These are phyloP conservation scores for Crithidia mellificae DNA, from an alignment of 208 protist genomes.

Conservation along the genomic window DNA sequence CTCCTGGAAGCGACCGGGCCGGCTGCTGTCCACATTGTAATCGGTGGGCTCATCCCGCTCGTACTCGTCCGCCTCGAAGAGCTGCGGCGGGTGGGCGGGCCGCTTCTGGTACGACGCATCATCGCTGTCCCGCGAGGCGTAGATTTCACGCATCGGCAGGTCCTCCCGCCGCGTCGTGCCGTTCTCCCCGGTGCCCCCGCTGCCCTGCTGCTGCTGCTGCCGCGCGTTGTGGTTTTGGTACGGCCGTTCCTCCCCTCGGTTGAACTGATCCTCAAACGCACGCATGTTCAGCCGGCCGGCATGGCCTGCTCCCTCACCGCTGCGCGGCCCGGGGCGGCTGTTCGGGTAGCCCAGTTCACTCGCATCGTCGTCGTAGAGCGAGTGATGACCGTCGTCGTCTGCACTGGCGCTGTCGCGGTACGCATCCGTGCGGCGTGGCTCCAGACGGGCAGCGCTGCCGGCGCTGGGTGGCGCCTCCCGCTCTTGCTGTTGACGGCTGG, in stretches of 20 bases:
- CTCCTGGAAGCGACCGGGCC: slow-evolving; percentile 2
- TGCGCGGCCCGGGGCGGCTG: background rate
- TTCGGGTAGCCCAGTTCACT: background rate
- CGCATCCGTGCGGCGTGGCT: background rate
- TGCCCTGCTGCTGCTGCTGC: background rate
- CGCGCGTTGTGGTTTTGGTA: too few relatives aligned
- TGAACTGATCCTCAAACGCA: slow-evolving; percentile 7
- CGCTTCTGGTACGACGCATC: slow-evolving; percentile 16
- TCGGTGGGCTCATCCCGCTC: too few relatives aligned
- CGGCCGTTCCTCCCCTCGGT: background rate
- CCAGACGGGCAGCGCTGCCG: too few relatives aligned
- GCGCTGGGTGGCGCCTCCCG: background rate
- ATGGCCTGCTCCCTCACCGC: background rate
- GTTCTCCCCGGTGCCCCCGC: background rate
- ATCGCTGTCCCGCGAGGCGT: slow-evolving; percentile 17
- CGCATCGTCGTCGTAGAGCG: background rate
- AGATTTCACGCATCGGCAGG: slow-evolving; percentile 8
- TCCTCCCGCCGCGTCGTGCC: slow-evolving; percentile 5
- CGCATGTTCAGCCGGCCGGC: slow-evolving; percentile 11
- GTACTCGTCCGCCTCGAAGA: too few relatives aligned
- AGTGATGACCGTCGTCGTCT: background rate
- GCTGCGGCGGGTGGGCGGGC: background rate
- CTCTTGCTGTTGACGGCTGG: background rate
- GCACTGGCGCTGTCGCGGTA: background rate
- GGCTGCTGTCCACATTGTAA: slow-evolving; percentile 7